Conservation (phyloP, 2,329 filamentous ascomycete genomes). For the Cladosporium velox region DNA sequence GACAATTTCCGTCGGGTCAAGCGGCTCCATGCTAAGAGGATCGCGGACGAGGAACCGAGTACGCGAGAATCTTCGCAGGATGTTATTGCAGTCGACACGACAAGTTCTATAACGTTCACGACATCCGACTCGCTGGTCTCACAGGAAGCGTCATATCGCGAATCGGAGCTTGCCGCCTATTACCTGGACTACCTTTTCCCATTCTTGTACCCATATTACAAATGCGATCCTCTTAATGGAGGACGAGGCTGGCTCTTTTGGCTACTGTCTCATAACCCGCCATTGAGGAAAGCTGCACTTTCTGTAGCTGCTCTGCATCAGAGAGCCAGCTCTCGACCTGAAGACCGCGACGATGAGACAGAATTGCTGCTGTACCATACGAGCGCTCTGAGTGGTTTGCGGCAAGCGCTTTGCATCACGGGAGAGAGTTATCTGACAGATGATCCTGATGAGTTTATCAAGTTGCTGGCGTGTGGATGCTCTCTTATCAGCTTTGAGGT, state of each 20-base stretch:
- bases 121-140: background rate
- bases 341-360: background rate
- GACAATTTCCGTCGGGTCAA: background rate
- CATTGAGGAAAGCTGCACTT: background rate
- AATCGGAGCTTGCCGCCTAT: background rate
- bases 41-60: background rate
- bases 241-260: background rate
- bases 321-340: background rate
- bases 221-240: background rate
- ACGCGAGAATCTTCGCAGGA: background rate
- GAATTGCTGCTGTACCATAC: background rate
- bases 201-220: background rate
- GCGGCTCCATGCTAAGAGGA: background rate
- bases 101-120: background rate
- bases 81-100: background rate
- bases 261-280: background rate
- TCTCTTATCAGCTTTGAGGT: constrained; percentile 2
- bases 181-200: constrained; percentile 3
- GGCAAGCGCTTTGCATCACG: background rate
- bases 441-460: background rate
- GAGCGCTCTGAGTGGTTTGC: background rate
- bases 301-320: background rate
- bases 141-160: background rate
- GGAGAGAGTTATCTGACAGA: background rate
- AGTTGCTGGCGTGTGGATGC: constrained; percentile 1